Evolutionary conservation across 148 eudicot genomes (phyloP).

Genomic region (Vaccinium darrowii): DNA sequence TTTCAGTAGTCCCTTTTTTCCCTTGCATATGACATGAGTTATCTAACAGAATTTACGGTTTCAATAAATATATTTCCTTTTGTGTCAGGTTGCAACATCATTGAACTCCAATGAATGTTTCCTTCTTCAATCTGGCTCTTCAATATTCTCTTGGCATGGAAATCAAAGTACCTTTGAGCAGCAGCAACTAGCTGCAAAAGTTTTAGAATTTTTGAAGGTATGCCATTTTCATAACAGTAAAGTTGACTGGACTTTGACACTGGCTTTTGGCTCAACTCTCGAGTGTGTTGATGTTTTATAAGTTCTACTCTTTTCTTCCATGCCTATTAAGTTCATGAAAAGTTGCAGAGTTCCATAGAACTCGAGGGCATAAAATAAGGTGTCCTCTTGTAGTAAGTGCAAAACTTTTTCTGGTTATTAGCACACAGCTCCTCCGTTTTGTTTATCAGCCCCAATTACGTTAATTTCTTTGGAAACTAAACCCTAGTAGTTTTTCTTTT

Average conservation of each 20-base stretch:
- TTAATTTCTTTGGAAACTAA: background rate
- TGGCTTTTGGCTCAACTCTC: no score
- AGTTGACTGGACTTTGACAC: no score
- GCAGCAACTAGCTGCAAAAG: no score
- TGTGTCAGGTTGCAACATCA: constrained; percentile 49
- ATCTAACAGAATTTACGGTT: background rate
- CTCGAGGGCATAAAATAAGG: background rate
- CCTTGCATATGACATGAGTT: background rate
- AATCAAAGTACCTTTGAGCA: no score
- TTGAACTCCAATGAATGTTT: no score
- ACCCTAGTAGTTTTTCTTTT: background rate
- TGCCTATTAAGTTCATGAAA: background rate
- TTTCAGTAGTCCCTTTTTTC: background rate
- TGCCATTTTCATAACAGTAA: no score
- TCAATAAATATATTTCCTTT: background rate
- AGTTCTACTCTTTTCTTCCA: no score
- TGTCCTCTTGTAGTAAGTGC: background rate
- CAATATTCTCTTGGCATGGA: no score
- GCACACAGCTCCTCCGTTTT: background rate
- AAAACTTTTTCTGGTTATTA: background rate
- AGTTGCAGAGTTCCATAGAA: background rate
- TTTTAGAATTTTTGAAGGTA: no score
- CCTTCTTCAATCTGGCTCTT: no score
- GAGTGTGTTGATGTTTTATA: no score
- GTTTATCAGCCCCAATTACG: background rate